Evolutionary conservation across 768 basidiomycete genomes (phyloP).

Genomic region (Boletus barrowsii): DNA sequence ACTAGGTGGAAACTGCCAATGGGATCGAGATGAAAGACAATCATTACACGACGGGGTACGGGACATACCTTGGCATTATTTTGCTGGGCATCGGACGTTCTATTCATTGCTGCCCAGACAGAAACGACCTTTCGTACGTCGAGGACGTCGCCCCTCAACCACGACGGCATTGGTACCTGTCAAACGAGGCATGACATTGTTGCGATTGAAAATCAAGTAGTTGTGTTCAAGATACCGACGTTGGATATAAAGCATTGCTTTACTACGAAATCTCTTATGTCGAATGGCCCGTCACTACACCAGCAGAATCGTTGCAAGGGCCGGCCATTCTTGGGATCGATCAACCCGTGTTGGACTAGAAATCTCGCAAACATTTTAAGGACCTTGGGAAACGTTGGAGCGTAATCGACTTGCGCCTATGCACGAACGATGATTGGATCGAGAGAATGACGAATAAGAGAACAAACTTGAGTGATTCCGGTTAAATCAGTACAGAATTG

Average conservation of each 20-base stretch:
- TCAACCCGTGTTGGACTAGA: conserved; percentile 66
- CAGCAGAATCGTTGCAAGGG: conserved; percentile 67
- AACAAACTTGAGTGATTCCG: conserved; percentile 85
- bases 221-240: conserved; percentile 37
- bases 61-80: conserved; percentile 17
- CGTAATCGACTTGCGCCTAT: conserved; percentile 78
- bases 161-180: conserved; percentile 66
- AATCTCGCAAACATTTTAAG: conserved; percentile 62
- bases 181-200: conserved; percentile 10
- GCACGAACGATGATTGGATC: conserved; percentile 4
- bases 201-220: conserved; percentile 6
- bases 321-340: conserved; percentile 55
- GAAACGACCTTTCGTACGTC: conserved; percentile 67
- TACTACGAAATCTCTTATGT: conserved; percentile 79
- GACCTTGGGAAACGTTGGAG: conserved; percentile 74
- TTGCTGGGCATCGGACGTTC: conserved; percentile 4
- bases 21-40: neutral
- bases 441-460: conserved; percentile 5
- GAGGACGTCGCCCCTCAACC: conserved; percentile 70
- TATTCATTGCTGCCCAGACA: conserved; percentile 34
- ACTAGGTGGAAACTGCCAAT: conserved; percentile 14
- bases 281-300: conserved; percentile 84
- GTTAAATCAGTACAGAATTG: conserved; percentile 85
- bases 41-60: neutral
- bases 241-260: conserved; percentile 90